Conservation (phyloP, 495 filamentous ascomycete genomes). For the Xylaria intraflava region DNA sequence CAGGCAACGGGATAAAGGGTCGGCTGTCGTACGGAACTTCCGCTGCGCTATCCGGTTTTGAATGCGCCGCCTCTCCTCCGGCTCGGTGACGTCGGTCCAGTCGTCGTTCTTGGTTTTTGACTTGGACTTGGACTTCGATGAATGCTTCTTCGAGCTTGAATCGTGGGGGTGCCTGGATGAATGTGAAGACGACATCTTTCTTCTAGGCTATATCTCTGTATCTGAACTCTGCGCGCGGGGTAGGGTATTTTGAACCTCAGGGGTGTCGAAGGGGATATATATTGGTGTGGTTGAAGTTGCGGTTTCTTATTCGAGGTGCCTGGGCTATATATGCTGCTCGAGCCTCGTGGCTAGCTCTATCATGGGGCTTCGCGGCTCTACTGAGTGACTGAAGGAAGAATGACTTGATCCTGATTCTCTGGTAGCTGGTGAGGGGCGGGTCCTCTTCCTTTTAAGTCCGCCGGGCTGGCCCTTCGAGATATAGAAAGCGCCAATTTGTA, state of each 20-base stretch:
- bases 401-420: conserved; percentile 4
- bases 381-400: neutral
- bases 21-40: conserved; percentile 44
- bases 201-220: conserved; percentile 7
- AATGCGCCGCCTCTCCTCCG: conserved; percentile 53
- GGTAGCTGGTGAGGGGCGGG: neutral
- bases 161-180: conserved; percentile 24
- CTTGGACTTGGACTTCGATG: conserved; percentile 21
- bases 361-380: neutral
- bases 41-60: conserved; percentile 57
- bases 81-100: conserved; percentile 54
- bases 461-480: neutral
- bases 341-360: neutral
- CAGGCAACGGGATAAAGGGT: conserved; percentile 18
- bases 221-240: neutral
- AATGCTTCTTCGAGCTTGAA: conserved; percentile 27
- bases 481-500: neutral
- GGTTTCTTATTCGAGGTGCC: neutral
- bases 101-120: conserved; percentile 42
- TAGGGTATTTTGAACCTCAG: neutral
- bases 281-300: conserved; percentile 6
- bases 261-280: conserved; percentile 1
- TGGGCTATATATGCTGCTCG: neutral
- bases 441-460: neutral
- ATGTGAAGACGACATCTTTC: conserved; percentile 29